These are phyloP conservation scores for Gymnopus androsaceus DNA, from an alignment of 1,284 basidiomycete species.

Conservation along the genomic window DNA sequence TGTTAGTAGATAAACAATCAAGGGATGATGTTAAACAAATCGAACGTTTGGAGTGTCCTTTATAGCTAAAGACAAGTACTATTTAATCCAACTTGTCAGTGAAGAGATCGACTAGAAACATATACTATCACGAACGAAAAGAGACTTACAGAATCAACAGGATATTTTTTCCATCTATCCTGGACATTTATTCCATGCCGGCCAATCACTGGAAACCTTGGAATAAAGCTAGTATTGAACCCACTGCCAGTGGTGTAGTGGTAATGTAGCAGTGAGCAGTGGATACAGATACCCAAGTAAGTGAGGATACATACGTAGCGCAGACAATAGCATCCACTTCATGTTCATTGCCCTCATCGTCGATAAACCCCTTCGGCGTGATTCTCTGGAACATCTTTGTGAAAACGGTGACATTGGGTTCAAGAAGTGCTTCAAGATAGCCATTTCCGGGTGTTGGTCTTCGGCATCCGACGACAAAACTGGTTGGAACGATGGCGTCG, in stretches of 20 bases:
- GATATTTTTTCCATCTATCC: conserved; percentile 25
- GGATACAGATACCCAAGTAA: not conserved
- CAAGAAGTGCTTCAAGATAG: conserved; percentile 26
- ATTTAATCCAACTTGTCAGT: not conserved
- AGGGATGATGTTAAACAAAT: not conserved
- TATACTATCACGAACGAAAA: not conserved
- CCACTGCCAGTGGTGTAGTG: conserved; percentile 20
- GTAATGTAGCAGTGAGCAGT: not conserved
- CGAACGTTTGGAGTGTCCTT: conserved; percentile 25
- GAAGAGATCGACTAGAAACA: no score
- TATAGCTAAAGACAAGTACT: conserved; percentile 28
- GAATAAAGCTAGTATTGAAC: conserved; percentile 26
- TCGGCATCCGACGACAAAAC: conserved; percentile 25
- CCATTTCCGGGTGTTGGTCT: conserved; percentile 27
- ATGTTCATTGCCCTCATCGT: conserved; percentile 24
- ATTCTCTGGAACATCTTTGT: conserved; percentile 27
- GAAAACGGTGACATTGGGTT: conserved; percentile 25
- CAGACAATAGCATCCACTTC: conserved; percentile 27
- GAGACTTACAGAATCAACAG: conserved; percentile 22
- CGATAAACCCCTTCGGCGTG: conserved; percentile 25
- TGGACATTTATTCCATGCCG: conserved; percentile 24
- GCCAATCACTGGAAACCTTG: conserved; percentile 18
- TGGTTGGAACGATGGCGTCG: conserved; percentile 25
- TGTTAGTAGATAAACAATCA: not conserved
- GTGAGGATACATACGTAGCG: conserved; percentile 21